Conservation (phyloP, 2,329 filamentous ascomycete species). For the Dactylella cylindrospora region DNA sequence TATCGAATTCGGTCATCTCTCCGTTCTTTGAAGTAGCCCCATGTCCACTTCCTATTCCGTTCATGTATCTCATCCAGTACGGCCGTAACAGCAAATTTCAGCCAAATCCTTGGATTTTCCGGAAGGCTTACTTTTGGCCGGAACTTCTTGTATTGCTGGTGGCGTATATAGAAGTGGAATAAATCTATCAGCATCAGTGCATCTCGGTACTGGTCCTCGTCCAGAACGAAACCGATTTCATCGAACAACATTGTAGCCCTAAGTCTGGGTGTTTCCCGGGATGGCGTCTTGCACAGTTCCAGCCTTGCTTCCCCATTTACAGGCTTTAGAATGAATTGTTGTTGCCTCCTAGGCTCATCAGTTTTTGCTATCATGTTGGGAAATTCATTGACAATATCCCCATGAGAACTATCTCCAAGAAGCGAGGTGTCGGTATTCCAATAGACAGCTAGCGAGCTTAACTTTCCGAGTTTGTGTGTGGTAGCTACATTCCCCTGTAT, state of each 20-base stretch:
- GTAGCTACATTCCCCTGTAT: conserved; percentile 80
- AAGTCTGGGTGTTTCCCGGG: conserved; percentile 74
- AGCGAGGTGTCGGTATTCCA: conserved; percentile 95
- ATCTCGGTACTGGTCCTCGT: conserved; percentile 96
- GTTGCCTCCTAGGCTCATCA: conserved; percentile 62
- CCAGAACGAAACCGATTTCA: conserved; percentile 95
- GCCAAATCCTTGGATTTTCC: conserved; percentile 89
- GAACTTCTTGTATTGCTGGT: conserved; percentile 93
- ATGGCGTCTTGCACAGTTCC: conserved; percentile 90
- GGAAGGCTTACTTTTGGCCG: conserved; percentile 83
- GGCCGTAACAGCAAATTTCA: conserved; percentile 85
- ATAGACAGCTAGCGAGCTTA: conserved; percentile 88
- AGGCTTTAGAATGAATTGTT: conserved; percentile 94
- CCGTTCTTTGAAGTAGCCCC: conserved; percentile 91
- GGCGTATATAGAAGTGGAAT: conserved; percentile 96
- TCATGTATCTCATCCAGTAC: conserved; percentile 94
- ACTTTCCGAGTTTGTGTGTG: conserved; percentile 89
- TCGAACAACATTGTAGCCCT: conserved; percentile 92
- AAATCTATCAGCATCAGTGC: conserved; percentile 96
- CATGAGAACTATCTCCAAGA: conserved; percentile 76
- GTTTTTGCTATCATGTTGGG: conserved; percentile 75
- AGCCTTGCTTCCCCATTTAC: conserved; percentile 94
- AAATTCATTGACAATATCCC: conserved; percentile 75
- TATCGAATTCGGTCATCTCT: conserved; percentile 86
- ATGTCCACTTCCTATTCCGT: conserved; percentile 87